Conservation (phyloP, 106 monocot species). For the Allium sativum region DNA sequence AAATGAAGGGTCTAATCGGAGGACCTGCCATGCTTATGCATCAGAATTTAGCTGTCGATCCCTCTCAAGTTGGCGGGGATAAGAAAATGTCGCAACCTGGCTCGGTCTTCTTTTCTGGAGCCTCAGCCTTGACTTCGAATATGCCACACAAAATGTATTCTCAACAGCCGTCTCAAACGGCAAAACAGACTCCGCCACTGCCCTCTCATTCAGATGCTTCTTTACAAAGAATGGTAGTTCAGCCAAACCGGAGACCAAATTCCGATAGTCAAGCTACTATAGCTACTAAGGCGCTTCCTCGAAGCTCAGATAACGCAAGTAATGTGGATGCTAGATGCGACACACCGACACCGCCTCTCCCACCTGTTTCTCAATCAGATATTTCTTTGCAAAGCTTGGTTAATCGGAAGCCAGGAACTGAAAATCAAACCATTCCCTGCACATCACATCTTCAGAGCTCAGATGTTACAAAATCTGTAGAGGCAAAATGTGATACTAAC, state of each 20-base stretch:
- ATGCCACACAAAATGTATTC: slow-evolving; percentile 41
- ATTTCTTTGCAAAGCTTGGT: slow-evolving; percentile 6
- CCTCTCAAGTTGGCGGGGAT: slow-evolving; percentile 40
- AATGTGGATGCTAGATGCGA: no score
- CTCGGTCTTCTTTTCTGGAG: slow-evolving; percentile 34
- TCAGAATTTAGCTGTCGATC: slow-evolving; percentile 44
- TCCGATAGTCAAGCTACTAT: slow-evolving; percentile 20
- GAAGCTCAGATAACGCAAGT: no score
- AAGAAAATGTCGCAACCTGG: slow-evolving; percentile 39
- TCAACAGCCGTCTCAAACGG: slow-evolving; percentile 18
- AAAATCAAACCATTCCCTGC: slow-evolving; percentile 22
- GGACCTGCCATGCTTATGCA: slow-evolving; percentile 43
- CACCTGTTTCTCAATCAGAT: no score
- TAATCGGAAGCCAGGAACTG: slow-evolving; percentile 18
- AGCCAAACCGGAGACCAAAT: slow-evolving; percentile 34
- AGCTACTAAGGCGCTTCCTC: no score
- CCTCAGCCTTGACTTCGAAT: slow-evolving; percentile 20
- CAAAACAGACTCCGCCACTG: slow-evolving; percentile 26
- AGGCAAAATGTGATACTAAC: slow-evolving; percentile 28
- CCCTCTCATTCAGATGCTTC: slow-evolving; percentile 39
- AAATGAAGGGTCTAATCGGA: slow-evolving; percentile 40
- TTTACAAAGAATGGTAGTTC: slow-evolving; percentile 39
- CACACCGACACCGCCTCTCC: no score
- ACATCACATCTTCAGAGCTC: slow-evolving; percentile 16
- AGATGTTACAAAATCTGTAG: slow-evolving; percentile 35